phyloP scores from a whole-genome alignment of 2,329 filamentous ascomycete genomes.

The Aspergillus pseudotamarii region DNA sequence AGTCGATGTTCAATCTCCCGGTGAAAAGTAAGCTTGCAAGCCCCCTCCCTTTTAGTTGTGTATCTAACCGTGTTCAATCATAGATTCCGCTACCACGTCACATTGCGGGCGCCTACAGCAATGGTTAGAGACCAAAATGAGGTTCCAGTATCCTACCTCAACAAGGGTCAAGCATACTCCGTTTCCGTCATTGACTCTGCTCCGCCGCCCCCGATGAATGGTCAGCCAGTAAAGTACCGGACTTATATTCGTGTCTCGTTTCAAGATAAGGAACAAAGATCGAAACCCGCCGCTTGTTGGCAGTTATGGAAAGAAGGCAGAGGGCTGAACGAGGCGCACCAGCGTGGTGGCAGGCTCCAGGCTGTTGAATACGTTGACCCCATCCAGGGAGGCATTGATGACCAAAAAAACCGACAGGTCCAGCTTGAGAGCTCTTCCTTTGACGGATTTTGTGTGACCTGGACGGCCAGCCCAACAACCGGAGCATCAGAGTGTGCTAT shows the following conservation, averaged over 20 bases:
- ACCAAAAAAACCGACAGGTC: constrained; percentile 62
- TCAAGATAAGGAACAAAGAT: constrained; percentile 90
- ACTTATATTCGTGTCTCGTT: constrained; percentile 96
- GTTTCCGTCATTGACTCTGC: constrained; percentile 80
- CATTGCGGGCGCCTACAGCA: constrained; percentile 88
- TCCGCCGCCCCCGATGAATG: constrained; percentile 59
- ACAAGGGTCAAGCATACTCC: constrained; percentile 94
- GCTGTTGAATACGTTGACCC: constrained; percentile 90
- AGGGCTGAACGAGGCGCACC: constrained; percentile 93
- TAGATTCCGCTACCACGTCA: constrained; percentile 85
- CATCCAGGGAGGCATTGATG: constrained; percentile 57
- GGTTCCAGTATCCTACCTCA: constrained; percentile 95
- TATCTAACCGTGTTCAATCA: constrained; percentile 17
- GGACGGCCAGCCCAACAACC: constrained; percentile 71
- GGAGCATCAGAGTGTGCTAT: constrained; percentile 77
- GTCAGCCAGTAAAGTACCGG: constrained; percentile 71
- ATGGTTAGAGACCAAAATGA: constrained; percentile 88
- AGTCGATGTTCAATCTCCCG: constrained; percentile 33
- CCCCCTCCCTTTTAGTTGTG: background rate
- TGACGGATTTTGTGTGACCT: constrained; percentile 89
- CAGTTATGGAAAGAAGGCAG: constrained; percentile 94
- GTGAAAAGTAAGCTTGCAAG: constrained; percentile 56
- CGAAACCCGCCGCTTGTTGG: constrained; percentile 82
- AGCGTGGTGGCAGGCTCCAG: constrained; percentile 86
- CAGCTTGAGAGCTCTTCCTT: constrained; percentile 80